Evolutionary conservation across 306 rosid genomes (phyloP).

Genomic region (Quercus engelmannii): DNA sequence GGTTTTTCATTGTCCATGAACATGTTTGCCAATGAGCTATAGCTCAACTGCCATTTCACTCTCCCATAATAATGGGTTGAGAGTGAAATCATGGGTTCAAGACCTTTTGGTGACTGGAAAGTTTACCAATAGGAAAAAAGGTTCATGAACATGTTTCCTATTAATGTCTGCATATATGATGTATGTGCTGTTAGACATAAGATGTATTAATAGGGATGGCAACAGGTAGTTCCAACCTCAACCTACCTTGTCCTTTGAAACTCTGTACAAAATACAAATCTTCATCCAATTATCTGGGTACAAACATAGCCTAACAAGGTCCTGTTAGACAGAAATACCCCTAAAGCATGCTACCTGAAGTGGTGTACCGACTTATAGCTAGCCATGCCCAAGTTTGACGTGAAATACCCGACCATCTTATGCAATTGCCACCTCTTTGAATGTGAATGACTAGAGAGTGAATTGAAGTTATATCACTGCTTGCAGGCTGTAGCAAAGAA

Average conservation of each 20-base stretch:
- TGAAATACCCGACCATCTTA: background rate
- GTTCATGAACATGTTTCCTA: background rate
- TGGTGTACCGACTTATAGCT: background rate
- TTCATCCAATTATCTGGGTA: background rate
- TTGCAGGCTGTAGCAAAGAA: conserved; percentile 86
- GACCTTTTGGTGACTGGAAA: too few relatives aligned
- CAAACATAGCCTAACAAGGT: background rate
- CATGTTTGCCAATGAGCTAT: too few relatives aligned
- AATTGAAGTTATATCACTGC: conserved; percentile 10
- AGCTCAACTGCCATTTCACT: too few relatives aligned
- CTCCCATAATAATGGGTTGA: too few relatives aligned
- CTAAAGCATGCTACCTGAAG: background rate
- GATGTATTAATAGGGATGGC: background rate
- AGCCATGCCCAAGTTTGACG: background rate
- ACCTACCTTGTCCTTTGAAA: background rate
- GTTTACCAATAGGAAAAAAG: background rate
- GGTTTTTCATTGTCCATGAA: background rate
- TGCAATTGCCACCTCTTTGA: background rate
- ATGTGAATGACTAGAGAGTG: background rate
- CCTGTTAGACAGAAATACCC: background rate
- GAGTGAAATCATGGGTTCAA: too few relatives aligned
- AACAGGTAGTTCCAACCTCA: background rate
- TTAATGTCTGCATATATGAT: background rate
- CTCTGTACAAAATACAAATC: conserved; percentile 4
- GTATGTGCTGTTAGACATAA: background rate